Base-by-base conservation (phyloP, 176 grass and related monocot species). In the Saccharum officinarum region DNA sequence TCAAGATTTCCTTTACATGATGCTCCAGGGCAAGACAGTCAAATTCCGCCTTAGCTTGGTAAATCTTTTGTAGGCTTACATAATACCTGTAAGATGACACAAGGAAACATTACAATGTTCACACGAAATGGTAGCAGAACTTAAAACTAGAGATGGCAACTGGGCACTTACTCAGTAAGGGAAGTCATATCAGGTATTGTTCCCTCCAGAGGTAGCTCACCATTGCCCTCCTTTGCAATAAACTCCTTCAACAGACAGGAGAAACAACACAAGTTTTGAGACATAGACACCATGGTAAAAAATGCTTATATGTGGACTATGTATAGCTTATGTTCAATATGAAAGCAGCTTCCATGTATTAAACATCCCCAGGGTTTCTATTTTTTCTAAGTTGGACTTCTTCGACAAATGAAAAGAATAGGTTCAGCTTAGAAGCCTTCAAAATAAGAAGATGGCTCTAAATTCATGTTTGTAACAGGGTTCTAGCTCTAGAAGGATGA, bases 111-210 rank as follows among this genome's bases (percentile, higher is more conserved):
- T 49, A 52, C 1, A 49, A n/a, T 54, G 75, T 81, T 77, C 69
- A 84, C 25, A 36, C 16, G 23, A 59, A 46, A 52, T 18, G 39
- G 46, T 37, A 34, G 15, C 7, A 66, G 28, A 82, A 79, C 34
- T 44, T 67, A 30, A 73, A 86, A 42, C 40, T 71, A 54, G 1
- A 62, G 40, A 52, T 69, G 20, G 18, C 28, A 63, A 37, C 66
- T 57, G 25, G 28, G 69, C 72, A 90, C 89, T 88, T 38, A 95
- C 96, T 98, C 96, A 4, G 96, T 98, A 85, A 90, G 92, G 62
- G 93, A 98, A 44, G 96, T 98, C 96, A 98, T 98, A 80, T 98
- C 93, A 87, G 96, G 96, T 83, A 95, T 94, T 69, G 91, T 94
- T 83, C 96, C 96, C 85, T 98, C 96, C 11, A 98, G 93, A 69